Conservation (phyloP, 140 eudicot genomes). For the Anethum foeniculum region DNA sequence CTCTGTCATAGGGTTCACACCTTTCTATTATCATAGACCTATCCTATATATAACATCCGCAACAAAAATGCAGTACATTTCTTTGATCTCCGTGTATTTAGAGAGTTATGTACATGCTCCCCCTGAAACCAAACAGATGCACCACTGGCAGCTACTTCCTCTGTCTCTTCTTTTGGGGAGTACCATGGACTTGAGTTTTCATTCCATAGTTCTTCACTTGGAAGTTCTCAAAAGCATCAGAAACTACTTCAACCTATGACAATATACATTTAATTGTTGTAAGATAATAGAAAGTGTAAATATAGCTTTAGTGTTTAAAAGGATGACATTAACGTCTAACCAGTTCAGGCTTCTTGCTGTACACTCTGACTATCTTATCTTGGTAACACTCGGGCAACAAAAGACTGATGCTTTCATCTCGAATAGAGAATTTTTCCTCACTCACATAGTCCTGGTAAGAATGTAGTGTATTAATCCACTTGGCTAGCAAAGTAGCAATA, state of each 20-base stretch:
- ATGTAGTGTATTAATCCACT: background rate
- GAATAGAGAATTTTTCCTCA: conserved; percentile 37
- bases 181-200: conserved; percentile 82
- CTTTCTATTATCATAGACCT: background rate
- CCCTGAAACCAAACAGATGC: background rate
- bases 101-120: background rate
- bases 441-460: conserved; percentile 58
- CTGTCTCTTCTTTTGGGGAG: conserved; percentile 75
- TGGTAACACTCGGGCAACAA: conserved; percentile 72
- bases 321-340: conserved; percentile 22
- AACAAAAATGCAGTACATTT: background rate
- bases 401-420: conserved; percentile 60
- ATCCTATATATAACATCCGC: background rate
- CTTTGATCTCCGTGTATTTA: background rate
- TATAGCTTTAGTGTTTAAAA: background rate
- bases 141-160: conserved; percentile 15
- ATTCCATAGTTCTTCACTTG: conserved; percentile 55
- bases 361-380: conserved; percentile 75
- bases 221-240: conserved; percentile 82
- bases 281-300: background rate
- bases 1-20: background rate
- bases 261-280: background rate
- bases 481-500: background rate
- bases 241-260: conserved; percentile 64
- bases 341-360: conserved; percentile 76